These are phyloP conservation scores for Sicyos baderoa DNA, from an alignment of 306 rosid genomes.

Conservation along the genomic window DNA sequence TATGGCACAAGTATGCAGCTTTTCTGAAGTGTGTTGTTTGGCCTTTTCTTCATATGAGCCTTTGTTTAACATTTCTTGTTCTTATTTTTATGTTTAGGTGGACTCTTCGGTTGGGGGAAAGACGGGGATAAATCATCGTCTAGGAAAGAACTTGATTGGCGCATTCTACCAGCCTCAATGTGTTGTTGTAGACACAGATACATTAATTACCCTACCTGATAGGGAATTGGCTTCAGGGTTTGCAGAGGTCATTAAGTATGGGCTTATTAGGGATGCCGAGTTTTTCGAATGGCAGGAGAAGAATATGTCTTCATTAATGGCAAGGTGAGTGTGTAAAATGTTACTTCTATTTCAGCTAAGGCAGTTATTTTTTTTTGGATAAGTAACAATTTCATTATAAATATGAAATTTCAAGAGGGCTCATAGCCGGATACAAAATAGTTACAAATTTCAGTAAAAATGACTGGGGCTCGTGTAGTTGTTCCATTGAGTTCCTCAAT, in stretches of 20 bases:
- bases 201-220: constrained; percentile 67
- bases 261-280: constrained; percentile 80
- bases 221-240: constrained; percentile 87
- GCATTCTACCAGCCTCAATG: constrained; percentile 94
- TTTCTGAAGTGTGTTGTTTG: background rate
- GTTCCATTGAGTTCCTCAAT: no score
- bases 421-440: no score
- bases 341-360: background rate
- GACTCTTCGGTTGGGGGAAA: constrained; percentile 99
- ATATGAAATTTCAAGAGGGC: no score
- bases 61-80: constrained; percentile 15
- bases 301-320: constrained; percentile 63
- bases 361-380: no score
- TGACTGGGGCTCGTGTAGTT: no score
- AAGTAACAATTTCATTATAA: no score
- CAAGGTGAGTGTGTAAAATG: constrained; percentile 41
- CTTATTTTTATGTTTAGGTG: constrained; percentile 43
- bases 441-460: no score
- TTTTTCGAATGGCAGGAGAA: constrained; percentile 97
- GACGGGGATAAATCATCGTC: constrained; percentile 87
- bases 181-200: constrained; percentile 84
- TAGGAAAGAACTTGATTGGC: constrained; percentile 92
- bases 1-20: constrained; percentile 73
- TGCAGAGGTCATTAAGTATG: constrained; percentile 90
- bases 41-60: background rate